Base-by-base conservation (phyloP, 2,329 filamentous ascomycete genomes). In the Ascomycota sp. region DNA sequence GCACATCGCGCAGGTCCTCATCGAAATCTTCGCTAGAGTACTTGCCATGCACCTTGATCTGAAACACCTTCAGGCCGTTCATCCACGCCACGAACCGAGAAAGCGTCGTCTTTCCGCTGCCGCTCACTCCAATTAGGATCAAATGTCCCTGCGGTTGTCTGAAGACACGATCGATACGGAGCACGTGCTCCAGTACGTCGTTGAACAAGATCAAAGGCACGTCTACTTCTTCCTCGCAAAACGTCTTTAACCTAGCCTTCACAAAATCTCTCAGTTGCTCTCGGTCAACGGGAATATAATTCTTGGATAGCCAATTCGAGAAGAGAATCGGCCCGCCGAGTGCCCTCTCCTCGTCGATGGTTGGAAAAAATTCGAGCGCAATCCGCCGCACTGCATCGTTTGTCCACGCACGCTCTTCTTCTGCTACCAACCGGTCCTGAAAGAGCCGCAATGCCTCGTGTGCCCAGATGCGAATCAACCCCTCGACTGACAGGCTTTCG, bases 71-170 rank as follows among this genome's bases (percentile, higher is more conserved):
- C 39, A 99, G 66, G 38, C 91, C 91, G 48, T 98, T 99, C 89
- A 98, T 98, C 89, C 89, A 99, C 32, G 89, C 89, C 39, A 98
- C 89, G 42, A 99, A 99, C 37, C 91, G 77, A 26, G 91, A 95
- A 9, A 99, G 59, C 0, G 89, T 99, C 4, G 89, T 99, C 63
- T 99, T 99, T 56, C 89, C 89, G 62, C 82, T 92, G 43, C 89
- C 91, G 52, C 89, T 98, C 35, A 98, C 89, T 61, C 89, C 89
- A 45, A 99, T 98, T 36, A 99, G 66, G 43, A 99, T 98, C 40
- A 99, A 65, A 66, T 99, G 89, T 36, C 89, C 89, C 52, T 99
- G 89, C 1, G 91, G 89, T 51, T 99, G 89, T 47, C 91, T 72
- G 67, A 99, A 98, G 31, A 99, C 89, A 55, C 89, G 78, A 56